Evolutionary conservation across 768 basidiomycete genomes (phyloP).

Genomic region (Hydnomerulius pinastri): DNA sequence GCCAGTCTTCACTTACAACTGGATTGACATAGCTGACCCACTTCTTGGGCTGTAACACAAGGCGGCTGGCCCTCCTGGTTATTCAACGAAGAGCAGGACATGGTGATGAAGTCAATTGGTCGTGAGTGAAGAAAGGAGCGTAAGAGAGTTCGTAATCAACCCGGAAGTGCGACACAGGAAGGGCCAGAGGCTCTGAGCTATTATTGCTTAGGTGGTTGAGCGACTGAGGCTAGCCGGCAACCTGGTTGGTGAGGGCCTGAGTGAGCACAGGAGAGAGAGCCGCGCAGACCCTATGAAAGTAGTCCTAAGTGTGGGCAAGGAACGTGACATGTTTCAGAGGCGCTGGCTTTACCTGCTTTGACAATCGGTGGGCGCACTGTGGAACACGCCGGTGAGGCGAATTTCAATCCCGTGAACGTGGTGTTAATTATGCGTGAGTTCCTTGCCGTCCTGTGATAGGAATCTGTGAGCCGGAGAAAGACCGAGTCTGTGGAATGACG

Average conservation of each 20-base stretch:
- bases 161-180: background rate
- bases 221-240: background rate
- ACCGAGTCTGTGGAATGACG: background rate
- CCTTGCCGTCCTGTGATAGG: background rate
- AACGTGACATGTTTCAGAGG: slow-evolving; percentile 4
- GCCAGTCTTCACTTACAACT: slow-evolving; percentile 12
- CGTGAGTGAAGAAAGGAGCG: background rate
- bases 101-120: background rate
- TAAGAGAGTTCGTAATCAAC: too few species aligned
- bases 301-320: background rate
- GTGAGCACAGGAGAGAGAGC: background rate
- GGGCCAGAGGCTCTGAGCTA: background rate
- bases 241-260: background rate
- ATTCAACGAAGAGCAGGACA: slow-evolving; percentile 7
- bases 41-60: slow-evolving; percentile 16
- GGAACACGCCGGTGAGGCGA: slow-evolving; percentile 5
- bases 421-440: slow-evolving; percentile 1
- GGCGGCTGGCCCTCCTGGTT: slow-evolving; percentile 13
- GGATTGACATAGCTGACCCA: slow-evolving; percentile 20
- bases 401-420: slow-evolving; percentile 5
- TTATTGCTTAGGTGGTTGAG: background rate
- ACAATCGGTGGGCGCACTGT: background rate
- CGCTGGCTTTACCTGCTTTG: background rate
- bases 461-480: background rate
- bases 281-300: background rate